Conservation (phyloP, 2,329 filamentous ascomycete species). For the Alternaria sp. region DNA sequence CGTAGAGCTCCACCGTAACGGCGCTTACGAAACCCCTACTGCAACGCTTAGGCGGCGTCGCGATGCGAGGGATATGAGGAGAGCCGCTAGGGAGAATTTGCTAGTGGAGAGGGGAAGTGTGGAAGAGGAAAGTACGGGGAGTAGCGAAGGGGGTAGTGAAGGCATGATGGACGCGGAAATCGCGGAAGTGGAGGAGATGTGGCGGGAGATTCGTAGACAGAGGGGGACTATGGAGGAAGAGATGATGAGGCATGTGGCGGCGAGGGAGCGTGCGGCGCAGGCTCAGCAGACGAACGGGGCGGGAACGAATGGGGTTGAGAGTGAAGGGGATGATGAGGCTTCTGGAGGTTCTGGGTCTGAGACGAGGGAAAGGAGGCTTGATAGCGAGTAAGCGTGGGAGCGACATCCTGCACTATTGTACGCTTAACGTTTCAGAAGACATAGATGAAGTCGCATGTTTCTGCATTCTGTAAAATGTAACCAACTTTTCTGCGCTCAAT, state of each 20-base stretch:
- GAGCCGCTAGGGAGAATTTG: neutral
- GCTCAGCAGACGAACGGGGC: neutral
- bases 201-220: neutral
- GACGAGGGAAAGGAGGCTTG: neutral
- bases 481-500: neutral
- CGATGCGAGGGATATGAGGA: neutral
- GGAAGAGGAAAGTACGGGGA: neutral
- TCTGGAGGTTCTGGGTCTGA: neutral
- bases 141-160: neutral
- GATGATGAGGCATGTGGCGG: neutral
- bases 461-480: rapidly evolving
- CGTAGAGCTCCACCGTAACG: neutral
- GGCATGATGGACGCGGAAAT: neutral
- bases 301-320: neutral
- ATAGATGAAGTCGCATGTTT: neutral
- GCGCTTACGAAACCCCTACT: neutral
- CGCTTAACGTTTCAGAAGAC: neutral
- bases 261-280: neutral
- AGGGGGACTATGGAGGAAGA: neutral
- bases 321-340: neutral
- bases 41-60: neutral
- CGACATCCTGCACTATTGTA: neutral
- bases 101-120: neutral
- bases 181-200: neutral
- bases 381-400: neutral